Percentiles rank a stretch among this genome's conserved stretches.
phyloP scores from a whole-genome alignment of 108 stramenopile genomes.

The Cyclotella kingstonii region DNA sequence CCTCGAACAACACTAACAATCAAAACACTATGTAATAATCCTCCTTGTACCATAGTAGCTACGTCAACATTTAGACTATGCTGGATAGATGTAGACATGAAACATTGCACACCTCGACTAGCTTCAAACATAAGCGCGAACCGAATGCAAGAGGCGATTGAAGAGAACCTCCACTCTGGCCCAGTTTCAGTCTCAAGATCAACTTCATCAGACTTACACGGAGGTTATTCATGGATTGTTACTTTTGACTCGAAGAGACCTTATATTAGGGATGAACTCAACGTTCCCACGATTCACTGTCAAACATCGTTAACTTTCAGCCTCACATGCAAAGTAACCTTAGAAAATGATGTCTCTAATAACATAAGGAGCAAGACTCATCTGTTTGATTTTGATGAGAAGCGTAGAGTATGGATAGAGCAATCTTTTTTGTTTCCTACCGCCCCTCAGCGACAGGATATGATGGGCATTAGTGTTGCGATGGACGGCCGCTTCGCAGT shows the following conservation, averaged over 20 bases:
- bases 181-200: conserved; percentile 36
- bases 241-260: conserved; percentile 44
- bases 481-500: conserved; percentile 37
- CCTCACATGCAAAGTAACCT: conserved; percentile 21
- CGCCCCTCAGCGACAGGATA: conserved; percentile 58
- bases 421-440: conserved; percentile 61
- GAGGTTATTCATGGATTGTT: conserved; percentile 43
- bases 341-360: conserved; percentile 16
- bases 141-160: conserved; percentile 40
- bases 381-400: conserved; percentile 51
- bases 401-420: conserved; percentile 39
- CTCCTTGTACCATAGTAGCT: conserved; percentile 9
- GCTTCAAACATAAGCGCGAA: conserved; percentile 38
- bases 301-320: conserved; percentile 20
- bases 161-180: conserved; percentile 34
- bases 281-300: conserved; percentile 20
- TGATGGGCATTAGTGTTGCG: conserved; percentile 52
- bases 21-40: conserved; percentile 26
- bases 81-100: conserved; percentile 13
- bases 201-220: conserved; percentile 19
- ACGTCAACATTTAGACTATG: conserved; percentile 20
- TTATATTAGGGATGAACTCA: conserved; percentile 8
- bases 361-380: conserved; percentile 56
- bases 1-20: conserved; percentile 53
- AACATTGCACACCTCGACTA: conserved; percentile 30